Base-by-base conservation (phyloP, 805 yeast species). In the Sungouiella blattae region DNA sequence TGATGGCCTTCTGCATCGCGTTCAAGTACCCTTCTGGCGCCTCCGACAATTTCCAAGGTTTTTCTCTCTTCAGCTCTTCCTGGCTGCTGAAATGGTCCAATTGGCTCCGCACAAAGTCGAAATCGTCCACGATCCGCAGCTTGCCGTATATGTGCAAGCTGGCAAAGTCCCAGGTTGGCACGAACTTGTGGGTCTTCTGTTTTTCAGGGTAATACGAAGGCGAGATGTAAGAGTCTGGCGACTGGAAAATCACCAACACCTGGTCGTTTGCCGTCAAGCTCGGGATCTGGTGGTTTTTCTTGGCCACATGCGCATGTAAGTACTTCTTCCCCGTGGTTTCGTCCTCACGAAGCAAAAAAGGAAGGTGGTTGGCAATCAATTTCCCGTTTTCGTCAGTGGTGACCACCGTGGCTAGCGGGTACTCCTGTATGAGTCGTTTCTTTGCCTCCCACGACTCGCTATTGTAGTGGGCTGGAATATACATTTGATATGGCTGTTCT, bases 161-260 rank as follows among this genome's bases (percentile, higher is more conserved):
- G 2, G 74, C 77, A 55, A 71, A 79, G 52, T 76, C 80, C 85
- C 85, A 80, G 1, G 86, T 80, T 12, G 86, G 84, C n/a, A 79
- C 86, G 27, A 66, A 68, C 49, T 77, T 79, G 41, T 77, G 80
- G 21, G 80, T 74, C 31, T 64, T 65, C 30, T 67, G 57, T 57
- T 80, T 79, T 14, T 69, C 63, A 6, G 77, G 73, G 48, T 80
- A 80, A 70, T 78, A 80, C 11, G 68, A 53, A 2, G 87, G 84
- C 16, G 78, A 56, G 15, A 80, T 70, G 50, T 80, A 80, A 1
- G 76, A 57, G 47, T 75, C 65, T 3, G 51, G 58, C 5, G 77
- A 64, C 51, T 71, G 75, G 62, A 80, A 80, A 4, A 77, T 64
- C 9, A 78, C 67, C 41, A 74, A 55, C 11, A 70, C 71, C 6